phyloP scores from a whole-genome alignment of 331 rosid species.

The Acacia pycnantha region DNA sequence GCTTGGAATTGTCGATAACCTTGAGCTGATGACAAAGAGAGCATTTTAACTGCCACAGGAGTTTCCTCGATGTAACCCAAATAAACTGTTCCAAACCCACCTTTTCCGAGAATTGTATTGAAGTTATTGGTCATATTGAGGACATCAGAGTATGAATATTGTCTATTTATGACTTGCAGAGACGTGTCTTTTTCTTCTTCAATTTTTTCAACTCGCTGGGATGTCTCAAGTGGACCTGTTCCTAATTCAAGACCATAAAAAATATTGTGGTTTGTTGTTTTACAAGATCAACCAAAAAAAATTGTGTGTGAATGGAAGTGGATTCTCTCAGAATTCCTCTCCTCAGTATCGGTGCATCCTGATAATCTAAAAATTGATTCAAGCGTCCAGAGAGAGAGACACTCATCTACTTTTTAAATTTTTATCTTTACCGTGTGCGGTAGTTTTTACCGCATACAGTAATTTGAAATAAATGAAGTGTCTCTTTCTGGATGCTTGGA shows the following conservation, averaged over 20 bases:
- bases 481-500: too few relatives aligned
- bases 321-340: too few relatives aligned
- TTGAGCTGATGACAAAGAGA: constrained; percentile 33
- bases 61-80: constrained; percentile 20
- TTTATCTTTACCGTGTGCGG: too few relatives aligned
- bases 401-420: too few relatives aligned
- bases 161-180: background rate
- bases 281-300: background rate
- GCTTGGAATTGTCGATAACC: constrained; percentile 40
- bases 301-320: background rate
- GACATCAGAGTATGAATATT: constrained; percentile 25
- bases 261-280: background rate
- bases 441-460: too few relatives aligned
- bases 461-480: too few relatives aligned
- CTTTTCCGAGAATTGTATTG: constrained; percentile 24
- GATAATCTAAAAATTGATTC: too few relatives aligned
- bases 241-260: background rate
- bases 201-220: background rate
- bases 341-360: too few relatives aligned
- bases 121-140: constrained; percentile 37
- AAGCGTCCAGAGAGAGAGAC: too few relatives aligned
- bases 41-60: constrained; percentile 42
- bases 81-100: constrained; percentile 47
- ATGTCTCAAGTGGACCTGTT: background rate
- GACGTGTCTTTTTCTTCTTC: background rate